Evolutionary conservation across 306 rosid species (phyloP), one percentile per base, ranked within the genome.

Genomic region (Spatholobus suberectus): DNA sequence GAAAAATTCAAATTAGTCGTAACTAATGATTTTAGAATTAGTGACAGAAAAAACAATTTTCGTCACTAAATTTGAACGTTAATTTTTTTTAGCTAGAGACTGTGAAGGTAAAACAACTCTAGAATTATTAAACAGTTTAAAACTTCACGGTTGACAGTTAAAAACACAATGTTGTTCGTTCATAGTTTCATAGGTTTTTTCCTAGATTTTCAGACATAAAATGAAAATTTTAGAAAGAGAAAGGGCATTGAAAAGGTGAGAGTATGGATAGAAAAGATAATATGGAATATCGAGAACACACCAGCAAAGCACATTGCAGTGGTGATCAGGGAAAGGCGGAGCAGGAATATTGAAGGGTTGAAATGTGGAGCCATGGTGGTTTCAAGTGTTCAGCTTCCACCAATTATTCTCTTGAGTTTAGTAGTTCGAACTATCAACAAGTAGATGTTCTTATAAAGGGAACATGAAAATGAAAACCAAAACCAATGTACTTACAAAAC

Each of bases 251-350:
- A 26, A 62, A 21, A 0, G 20, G 32, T 38, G 8, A 2, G 0
- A 8, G 9, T 27, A 38, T 69, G 24, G 23, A 2, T 6, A 34
- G 1, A 37, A 37, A 17, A n/a, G 59, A n/a, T n/a, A n/a, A 3
- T 10, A 41, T 1, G 18, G 26, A 46, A 83, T 17, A 3, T n/a
- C 24, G 75, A 67, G 68, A 63, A 82, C 79, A 9, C 13, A 90
- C 97, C 92, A 37, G 90, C 82, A 32, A 46, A 55, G 71, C 5
- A 2, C 44, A 90, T 54, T 66, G 86, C 58, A 14, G 74, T 43
- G 89, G 62, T 1, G 18, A 78, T 12, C 65, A 88, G 65, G 21
- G 46, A 84, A 89, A 89, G 77, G 13, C 21, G 70, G 86, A 84
- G 8, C 49, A 58, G 75, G 73, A 61, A 4, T n/a, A n/a, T n/a